Conservation (phyloP, 768 basidiomycete species). For the Tulasnella sp. region DNA sequence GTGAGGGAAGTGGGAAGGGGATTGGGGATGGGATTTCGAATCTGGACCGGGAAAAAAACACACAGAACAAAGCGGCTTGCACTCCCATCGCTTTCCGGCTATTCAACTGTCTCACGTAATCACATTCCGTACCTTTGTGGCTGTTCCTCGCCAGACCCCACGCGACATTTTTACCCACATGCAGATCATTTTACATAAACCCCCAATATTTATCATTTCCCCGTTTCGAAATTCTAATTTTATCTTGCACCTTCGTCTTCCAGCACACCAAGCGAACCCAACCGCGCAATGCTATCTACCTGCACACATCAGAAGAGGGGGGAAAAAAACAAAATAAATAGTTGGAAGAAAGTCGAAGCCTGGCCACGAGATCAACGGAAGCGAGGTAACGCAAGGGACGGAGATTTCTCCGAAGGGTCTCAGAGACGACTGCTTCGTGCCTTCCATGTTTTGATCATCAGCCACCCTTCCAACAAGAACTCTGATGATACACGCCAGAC, state of each 20-base stretch:
- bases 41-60: neutral
- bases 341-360: neutral
- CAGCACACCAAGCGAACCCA: neutral
- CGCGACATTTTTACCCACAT: neutral
- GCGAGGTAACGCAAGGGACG: neutral
- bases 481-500: neutral
- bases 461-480: neutral
- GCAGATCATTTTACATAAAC: neutral
- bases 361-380: neutral
- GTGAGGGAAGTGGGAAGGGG: neutral
- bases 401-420: neutral
- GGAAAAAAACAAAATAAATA: too few species aligned
- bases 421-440: neutral
- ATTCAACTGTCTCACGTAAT: neutral
- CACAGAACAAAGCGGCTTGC: neutral
- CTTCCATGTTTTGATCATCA: slow-evolving; percentile 5
- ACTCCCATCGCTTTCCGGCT: neutral
- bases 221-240: too few species aligned
- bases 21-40: neutral
- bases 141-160: neutral
- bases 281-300: neutral
- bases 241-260: too few species aligned
- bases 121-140: neutral
- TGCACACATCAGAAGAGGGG: neutral
- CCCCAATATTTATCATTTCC: too few species aligned